Base-by-base conservation (phyloP, 805 yeast species). In the Candida golubevii region DNA sequence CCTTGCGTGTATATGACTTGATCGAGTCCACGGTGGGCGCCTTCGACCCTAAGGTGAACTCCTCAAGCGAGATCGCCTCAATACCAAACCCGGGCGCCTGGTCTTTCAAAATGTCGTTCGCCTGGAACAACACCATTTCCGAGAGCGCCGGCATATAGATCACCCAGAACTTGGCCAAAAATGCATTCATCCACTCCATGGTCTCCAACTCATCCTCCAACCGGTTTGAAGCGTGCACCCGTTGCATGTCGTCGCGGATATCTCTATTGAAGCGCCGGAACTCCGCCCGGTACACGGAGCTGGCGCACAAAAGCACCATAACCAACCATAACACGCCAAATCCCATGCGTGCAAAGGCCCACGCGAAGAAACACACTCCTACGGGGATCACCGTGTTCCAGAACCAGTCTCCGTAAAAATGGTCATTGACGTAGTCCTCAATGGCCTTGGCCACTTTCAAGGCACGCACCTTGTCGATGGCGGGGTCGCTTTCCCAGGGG, bases 71-170 rank as follows among this genome's bases (percentile, higher is more conserved):
- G 40, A 86, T 60, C 6, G 81, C 83, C 46, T 85, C 90, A 57
- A 86, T 85, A 60, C 93, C 93, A 56, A 79, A 82, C 26, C 95
- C 95, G 11, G 95, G 91, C 5, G 85, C 88, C 49, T 80, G 79
- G 57, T 79, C 89, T 38, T 80, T 78, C 58, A 86, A 65, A 13
- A 76, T 71, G 23, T 79, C 82, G 55, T 84, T 85, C n/a, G 88
- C 85, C 56, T 76, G 78, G 39, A 75, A 77, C 62, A 80, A 73
- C 23, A 86, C 95, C 65, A 79, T 81, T 53, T 84, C 88, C 7
- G 89, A 82, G 40, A 86, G 69, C 0, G 86, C 88, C 29, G 93
- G 91, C 95, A 86, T 86, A 57, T 86, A 86, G 48, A 86, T 84
- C 45, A 85, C 86, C 95, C 95, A 86, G 58, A 86, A 85, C 64